phyloP scores from a whole-genome alignment of 2,329 filamentous ascomycete genomes.

The Blumeriella jaapii region DNA sequence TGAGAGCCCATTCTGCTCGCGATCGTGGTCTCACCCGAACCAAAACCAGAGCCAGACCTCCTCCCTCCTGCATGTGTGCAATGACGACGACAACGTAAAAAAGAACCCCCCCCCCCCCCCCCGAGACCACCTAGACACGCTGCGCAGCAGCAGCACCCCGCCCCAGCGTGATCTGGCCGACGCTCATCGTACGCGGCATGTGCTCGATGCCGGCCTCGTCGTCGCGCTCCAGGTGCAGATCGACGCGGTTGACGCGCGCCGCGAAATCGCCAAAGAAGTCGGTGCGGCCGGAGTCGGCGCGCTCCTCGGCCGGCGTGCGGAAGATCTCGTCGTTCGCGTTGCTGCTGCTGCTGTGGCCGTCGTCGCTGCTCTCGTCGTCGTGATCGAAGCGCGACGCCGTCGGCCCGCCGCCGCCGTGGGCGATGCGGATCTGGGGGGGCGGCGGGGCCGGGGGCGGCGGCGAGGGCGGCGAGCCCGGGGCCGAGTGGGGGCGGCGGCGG shows the following conservation, averaged over 20 bases:
- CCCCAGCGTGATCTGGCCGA: slow-evolving; percentile 45
- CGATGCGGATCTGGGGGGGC: too few species aligned
- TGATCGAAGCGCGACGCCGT: slow-evolving; percentile 24
- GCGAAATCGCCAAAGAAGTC: slow-evolving; percentile 28
- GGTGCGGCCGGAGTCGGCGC: slow-evolving; percentile 32
- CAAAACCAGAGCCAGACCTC: too few species aligned
- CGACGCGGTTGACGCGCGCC: too few species aligned
- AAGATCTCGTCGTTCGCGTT: slow-evolving; percentile 37
- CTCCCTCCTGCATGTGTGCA: too few species aligned
- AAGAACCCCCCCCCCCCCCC: not conserved
- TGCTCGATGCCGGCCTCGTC: too few species aligned
- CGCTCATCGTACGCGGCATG: slow-evolving; percentile 53
- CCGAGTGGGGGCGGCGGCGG: too few species aligned
- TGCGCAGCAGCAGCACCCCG: slow-evolving; percentile 6
- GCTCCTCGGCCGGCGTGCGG: slow-evolving; percentile 40
- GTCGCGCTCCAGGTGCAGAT: too few species aligned
- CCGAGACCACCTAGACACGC: slow-evolving; percentile 3
- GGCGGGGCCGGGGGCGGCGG: too few species aligned
- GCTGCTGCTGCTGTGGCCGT: slow-evolving; percentile 23
- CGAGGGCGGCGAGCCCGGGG: too few species aligned
- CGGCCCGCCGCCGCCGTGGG: not conserved
- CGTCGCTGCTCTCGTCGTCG: slow-evolving; percentile 20
- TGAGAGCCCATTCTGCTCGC: too few species aligned
- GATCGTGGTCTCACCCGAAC: too few species aligned
- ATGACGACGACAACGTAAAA: slow-evolving; percentile 3